Evolutionary conservation across 1,284 basidiomycete species (phyloP).

Genomic region (Mycosarcoma mackinlayi): DNA sequence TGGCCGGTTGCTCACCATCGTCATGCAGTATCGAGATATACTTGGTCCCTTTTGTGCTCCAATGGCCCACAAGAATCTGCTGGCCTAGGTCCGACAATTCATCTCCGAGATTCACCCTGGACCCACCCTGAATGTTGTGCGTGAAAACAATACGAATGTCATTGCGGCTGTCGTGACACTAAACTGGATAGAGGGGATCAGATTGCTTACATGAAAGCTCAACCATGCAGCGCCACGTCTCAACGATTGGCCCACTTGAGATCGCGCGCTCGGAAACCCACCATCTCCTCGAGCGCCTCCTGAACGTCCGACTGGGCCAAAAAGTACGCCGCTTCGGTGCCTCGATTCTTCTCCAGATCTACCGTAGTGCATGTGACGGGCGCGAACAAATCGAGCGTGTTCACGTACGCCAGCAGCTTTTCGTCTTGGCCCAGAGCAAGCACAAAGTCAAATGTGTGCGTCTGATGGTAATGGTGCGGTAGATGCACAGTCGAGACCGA

Average conservation of each 20-base stretch:
- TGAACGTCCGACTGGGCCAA: conserved; percentile 53
- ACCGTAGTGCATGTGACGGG: conserved; percentile 64
- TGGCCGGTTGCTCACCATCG: too few relatives aligned
- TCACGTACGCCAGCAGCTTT: conserved; percentile 61
- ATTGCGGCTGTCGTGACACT: too few relatives aligned
- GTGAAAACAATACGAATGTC: too few relatives aligned
- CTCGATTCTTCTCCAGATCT: conserved; percentile 48
- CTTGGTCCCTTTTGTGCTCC: too few relatives aligned
- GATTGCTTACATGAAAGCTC: too few relatives aligned
- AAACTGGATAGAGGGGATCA: too few relatives aligned
- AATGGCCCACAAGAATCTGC: too few relatives aligned
- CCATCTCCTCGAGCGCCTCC: conserved; percentile 59
- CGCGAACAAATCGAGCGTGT: conserved; percentile 65
- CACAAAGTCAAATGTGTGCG: conserved; percentile 64
- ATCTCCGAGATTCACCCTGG: neutral
- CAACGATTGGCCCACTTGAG: conserved; percentile 54
- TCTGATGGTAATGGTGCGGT: conserved; percentile 45
- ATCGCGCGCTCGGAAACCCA: conserved; percentile 56
- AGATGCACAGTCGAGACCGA: conserved; percentile 39
- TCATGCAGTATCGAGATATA: too few relatives aligned
- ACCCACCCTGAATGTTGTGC: neutral
- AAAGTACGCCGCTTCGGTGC: conserved; percentile 60
- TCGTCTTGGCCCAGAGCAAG: conserved; percentile 65
- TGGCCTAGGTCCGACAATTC: too few relatives aligned
- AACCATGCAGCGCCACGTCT: neutral